These are phyloP conservation scores for Xerocomellus intermedius DNA, from an alignment of 768 basidiomycete genomes.

Conservation along the genomic window DNA sequence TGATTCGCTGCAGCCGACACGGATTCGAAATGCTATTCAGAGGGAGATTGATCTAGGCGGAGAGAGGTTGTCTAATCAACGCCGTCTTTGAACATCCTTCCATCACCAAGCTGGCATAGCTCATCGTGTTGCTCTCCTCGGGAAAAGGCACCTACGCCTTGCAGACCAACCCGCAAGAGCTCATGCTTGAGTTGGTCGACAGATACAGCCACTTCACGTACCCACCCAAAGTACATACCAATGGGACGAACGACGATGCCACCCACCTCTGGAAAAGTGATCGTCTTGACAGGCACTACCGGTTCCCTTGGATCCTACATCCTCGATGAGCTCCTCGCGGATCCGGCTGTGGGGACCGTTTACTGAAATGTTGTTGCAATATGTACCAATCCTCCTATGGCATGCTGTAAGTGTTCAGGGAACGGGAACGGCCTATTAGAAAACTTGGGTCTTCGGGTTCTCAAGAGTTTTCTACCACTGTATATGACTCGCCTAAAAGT, in stretches of 20 bases:
- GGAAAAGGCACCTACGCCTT: constrained; percentile 26
- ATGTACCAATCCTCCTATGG: no score
- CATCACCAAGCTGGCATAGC: constrained; percentile 39
- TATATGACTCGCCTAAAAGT: no score
- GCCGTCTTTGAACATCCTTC: constrained; percentile 53
- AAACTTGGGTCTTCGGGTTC: no score
- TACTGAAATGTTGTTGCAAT: no score
- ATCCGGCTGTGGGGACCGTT: constrained; percentile 38
- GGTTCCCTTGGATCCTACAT: constrained; percentile 56
- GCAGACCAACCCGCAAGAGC: constrained; percentile 31
- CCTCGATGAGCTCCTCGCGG: constrained; percentile 42
- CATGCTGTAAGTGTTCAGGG: no score
- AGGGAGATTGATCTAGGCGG: constrained; percentile 29
- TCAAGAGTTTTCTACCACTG: no score
- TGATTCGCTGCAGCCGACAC: constrained; percentile 51
- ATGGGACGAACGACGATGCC: constrained; percentile 14
- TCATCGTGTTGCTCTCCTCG: constrained; percentile 36
- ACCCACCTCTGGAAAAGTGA: constrained; percentile 13
- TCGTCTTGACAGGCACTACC: constrained; percentile 51
- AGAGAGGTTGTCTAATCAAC: constrained; percentile 23
- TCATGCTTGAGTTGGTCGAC: constrained; percentile 47
- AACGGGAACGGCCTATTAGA: no score
- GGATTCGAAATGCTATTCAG: constrained; percentile 48
- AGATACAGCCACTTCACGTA: constrained; percentile 32
- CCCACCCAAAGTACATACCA: neutral